Conservation (phyloP, 306 rosid species). For the Prosopis cineraria region DNA sequence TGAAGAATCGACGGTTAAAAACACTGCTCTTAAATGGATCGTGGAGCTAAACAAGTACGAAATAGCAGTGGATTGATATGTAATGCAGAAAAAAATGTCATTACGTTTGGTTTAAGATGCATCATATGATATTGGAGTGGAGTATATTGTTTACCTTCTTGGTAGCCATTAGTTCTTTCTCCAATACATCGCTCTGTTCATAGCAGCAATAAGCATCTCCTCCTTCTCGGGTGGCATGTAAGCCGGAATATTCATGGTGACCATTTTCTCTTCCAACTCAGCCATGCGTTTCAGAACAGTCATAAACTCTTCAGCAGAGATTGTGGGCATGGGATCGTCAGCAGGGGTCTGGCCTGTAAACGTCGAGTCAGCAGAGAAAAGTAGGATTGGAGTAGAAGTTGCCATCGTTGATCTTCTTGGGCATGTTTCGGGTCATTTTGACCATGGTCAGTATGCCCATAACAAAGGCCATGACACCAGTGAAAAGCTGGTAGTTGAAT, state of each 20-base stretch:
- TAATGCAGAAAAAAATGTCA: neutral
- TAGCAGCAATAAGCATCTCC: slow-evolving; percentile 63
- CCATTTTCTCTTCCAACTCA: slow-evolving; percentile 76
- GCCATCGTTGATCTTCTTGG: slow-evolving; percentile 75
- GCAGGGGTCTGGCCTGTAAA: slow-evolving; percentile 29
- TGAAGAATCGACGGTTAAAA: slow-evolving; percentile 1
- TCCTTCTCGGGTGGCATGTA: slow-evolving; percentile 77
- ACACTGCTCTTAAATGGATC: neutral
- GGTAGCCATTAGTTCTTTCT: slow-evolving; percentile 69
- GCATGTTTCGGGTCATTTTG: slow-evolving; percentile 72
- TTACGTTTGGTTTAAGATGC: neutral
- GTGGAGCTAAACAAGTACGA: neutral
- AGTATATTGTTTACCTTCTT: slow-evolving; percentile 57
- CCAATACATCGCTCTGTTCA: slow-evolving; percentile 61
- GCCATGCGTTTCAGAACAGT: slow-evolving; percentile 84
- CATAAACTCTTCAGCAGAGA: slow-evolving; percentile 58
- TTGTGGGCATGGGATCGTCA: slow-evolving; percentile 41
- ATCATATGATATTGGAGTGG: neutral
- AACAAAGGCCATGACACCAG: slow-evolving; percentile 71
- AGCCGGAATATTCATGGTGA: slow-evolving; percentile 45
- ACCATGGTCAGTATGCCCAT: slow-evolving; percentile 83
- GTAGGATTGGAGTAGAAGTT: slow-evolving; percentile 63
- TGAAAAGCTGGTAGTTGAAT: slow-evolving; percentile 56
- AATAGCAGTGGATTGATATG: neutral
- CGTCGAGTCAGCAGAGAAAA: slow-evolving; percentile 33